Evolutionary conservation across 306 rosid species (phyloP), one percentile per base, ranked within the genome.

Genomic region (Fragaria iinumae): DNA sequence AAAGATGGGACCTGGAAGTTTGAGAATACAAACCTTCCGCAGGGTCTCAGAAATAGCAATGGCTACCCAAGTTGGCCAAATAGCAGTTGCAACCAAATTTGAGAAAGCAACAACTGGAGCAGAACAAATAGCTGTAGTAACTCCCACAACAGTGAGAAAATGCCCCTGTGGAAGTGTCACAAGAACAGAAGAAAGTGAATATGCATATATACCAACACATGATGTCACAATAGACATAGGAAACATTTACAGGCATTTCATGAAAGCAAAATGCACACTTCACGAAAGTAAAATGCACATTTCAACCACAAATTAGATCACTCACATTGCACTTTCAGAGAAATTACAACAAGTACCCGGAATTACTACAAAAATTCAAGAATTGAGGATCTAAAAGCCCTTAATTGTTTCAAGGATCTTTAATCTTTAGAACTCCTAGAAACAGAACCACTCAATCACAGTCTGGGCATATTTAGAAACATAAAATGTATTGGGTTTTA

Each of bases 121-220:
- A 56, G 97, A 85, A 69, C 97, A 90, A 77, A 92, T 90, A 77
- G 99, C 97, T 47, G 72, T 64, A 79, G 97, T 95, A 49, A 95
- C 92, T 80, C 99, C 99, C 38, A 96, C 96, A 82, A 86, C 70
- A 27, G 97, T 95, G 71, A 92, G 99, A 87, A 92, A 89, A 66
- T 87, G 97, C 38, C 99, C 99, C 99, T 92, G 91, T 43, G 21
- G 7, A 57, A 57, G 68, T 73, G 43, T 18, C 56, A 43, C n/a
- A 74, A 73, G 56, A 57, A 57, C 68, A 57, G 9, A 4, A 21
- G 39, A 39, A 49, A 9, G 25, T 73, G 43, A 73, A 16, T 57
- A 73, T 56, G 17, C 18, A 21, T 23, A 21, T 21, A 23, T 23
- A 57, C 50, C 7, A 12, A 59, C 7, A 21, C 38, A 62, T 41